Evolutionary conservation across 1,284 basidiomycete species (phyloP), one percentile per base, ranked within the genome.

Genomic region (Hemileia vastatrix): DNA sequence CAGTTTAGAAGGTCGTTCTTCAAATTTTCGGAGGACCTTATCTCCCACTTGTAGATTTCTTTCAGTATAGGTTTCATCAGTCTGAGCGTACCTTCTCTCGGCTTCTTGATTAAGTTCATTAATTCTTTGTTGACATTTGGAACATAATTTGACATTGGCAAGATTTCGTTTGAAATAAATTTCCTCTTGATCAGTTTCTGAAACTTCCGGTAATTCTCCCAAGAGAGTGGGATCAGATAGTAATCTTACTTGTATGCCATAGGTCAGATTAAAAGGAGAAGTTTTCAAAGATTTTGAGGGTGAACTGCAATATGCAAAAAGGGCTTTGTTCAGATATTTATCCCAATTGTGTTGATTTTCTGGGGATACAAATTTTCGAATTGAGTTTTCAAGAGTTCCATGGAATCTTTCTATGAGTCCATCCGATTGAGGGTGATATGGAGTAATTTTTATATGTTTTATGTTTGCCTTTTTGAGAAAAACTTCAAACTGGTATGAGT

Each of bases 401-500:
- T 57, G 56, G 19, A 57, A 57, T 57, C 47, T 32, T 24, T 57
- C 47, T 2, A 50, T 47, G 18, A 57, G 31, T 18, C 56, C 56
- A 21, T 57, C 50, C 0, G 56, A 32, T 57, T 57, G 56, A 2
- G 56, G 56, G n/a, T 57, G 56, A 13, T 57, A 57, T n/a, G 49
- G 49, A 3, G 3, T 5, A 3, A 49, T 50, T 6, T 32, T 24
- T 11, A 33, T 57, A 13, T 57, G 56, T 36, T 33, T 48, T 15
- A 57, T 50, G 6, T 57, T 49, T 8, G 48, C 13, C 36, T 33
- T 33, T 13, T 27, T 9, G 15, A 57, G 4, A 47, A 49, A 50
- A 1, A 3, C n/a, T 57, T 40, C n/a, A 13, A 44, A 56, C 6
- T 48, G 9, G 0, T 50, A 1, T 3, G 24, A 11, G 1, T 33